Percentiles rank a stretch among this genome's conserved stretches.
Conservation (phyloP, 371 early-diverging fungal genomes). For the Rhizopus microsporus region DNA sequence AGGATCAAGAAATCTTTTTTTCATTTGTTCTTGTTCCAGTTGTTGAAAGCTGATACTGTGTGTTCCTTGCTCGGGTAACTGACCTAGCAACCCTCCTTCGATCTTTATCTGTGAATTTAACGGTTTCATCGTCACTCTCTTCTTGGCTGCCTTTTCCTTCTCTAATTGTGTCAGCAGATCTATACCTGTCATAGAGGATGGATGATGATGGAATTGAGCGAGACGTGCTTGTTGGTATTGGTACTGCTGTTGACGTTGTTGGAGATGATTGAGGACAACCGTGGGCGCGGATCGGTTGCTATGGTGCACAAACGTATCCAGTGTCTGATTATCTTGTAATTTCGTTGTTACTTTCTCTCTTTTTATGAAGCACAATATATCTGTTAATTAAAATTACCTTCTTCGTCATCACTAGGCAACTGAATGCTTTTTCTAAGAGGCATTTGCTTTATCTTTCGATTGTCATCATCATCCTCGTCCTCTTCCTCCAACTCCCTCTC, state of each 20-base stretch:
- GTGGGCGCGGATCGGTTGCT: not conserved
- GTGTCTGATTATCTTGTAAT: not conserved
- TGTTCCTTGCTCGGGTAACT: constrained; percentile 17
- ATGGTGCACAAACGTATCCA: constrained; percentile 1
- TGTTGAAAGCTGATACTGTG: constrained; percentile 25
- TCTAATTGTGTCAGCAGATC: constrained; percentile 20
- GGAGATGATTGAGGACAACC: constrained; percentile 8
- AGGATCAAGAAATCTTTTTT: constrained; percentile 8
- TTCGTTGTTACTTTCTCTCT: no score
- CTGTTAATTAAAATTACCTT: not conserved
- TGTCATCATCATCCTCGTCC: constrained; percentile 1
- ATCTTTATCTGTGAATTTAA: constrained; percentile 9
- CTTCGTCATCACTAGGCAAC: constrained; percentile 39
- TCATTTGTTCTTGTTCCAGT: constrained; percentile 6
- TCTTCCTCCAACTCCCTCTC: constrained; percentile 19
- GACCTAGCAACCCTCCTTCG: constrained; percentile 15
- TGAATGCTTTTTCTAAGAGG: not conserved
- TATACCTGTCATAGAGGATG: constrained; percentile 19
- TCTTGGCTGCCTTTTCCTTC: constrained; percentile 19
- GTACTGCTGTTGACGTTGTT: constrained; percentile 34
- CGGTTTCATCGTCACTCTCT: constrained; percentile 11
- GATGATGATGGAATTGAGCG: constrained; percentile 26
- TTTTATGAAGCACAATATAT: no score
- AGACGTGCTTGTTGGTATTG: constrained; percentile 25
- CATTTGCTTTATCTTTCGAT: constrained; percentile 24